Evolutionary conservation across 768 basidiomycete species (phyloP), one percentile per base, ranked within the genome.

Genomic region (Russula earlei): DNA sequence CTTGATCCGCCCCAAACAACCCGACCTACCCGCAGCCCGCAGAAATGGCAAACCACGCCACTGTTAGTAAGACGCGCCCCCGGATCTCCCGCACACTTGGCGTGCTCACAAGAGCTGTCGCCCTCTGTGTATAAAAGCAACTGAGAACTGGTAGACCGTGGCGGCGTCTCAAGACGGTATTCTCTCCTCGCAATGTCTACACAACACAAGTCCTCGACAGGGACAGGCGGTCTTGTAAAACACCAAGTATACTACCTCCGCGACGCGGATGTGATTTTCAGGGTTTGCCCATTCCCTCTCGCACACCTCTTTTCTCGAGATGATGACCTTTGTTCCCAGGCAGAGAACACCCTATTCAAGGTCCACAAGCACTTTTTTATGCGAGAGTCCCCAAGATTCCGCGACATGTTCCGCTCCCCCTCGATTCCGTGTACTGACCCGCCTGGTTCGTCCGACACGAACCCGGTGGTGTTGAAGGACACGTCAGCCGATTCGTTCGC

Each of bases 281-380:
- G 4, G 17, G 56, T 58, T n/a, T 4, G 47, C 22, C n/a, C n/a
- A n/a, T 19, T 37, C 25, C 25, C 1, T 10, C 25, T 29, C 3
- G 14, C 5, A 5, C 12, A 7, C 5, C n/a, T 4, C 1, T 27
- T 33, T 41, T 38, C 25, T 14, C 20, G 17, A n/a, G 7, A 20
- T 51, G 29, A 63, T 17, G 36, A 17, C 41, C n/a, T 15, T 19
- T 8, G 43, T 34, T 15, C 11, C 36, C 24, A 85, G 84, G 79
- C 80, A 15, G 80, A 82, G 46, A 74, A 81, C 52, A 67, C 71
- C 4, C 68, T 78, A 0, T 86, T 82, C 58, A 70, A 77, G 0
- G 73, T 87, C 0, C 83, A 85, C 55, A 72, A 77, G 0, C 80
- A 77, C 42, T 84, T 85, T 47, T 83, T 87, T 37, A 72, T 74